Base-by-base conservation (phyloP, 805 yeast genomes). In the Hanseniaspora guilliermondii region DNA sequence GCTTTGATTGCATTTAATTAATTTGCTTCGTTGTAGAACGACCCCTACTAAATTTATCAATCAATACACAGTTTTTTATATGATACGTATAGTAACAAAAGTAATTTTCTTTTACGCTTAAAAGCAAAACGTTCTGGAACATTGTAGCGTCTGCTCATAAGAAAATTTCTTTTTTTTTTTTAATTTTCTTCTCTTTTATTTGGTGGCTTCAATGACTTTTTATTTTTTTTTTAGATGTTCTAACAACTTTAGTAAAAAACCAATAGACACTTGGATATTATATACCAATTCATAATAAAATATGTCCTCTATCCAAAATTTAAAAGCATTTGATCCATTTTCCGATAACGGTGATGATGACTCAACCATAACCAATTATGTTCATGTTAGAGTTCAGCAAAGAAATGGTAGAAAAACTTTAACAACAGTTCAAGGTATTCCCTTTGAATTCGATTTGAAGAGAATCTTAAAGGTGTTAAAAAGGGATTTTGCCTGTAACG, bases 321-420 rank as follows among this genome's bases (percentile, higher is more conserved):
- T 84, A 69, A 83, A 80, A 73, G 79, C 87, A 57, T 83, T 84
- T 75, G 96, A 91, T 76, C 98, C 98, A 60, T 91, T 91, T 83
- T 97, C 97, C 83, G 98, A 91, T 74, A 89, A 97, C 75, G 97
- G 97, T 78, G 97, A 91, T 80, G 94, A 93, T 76, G 96, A 91
- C 72, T 85, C 95, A 64, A 91, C 91, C 75, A 85, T 95, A 68
- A 82, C 94, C 57, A 88, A 87, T 77, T 87, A 89, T 76, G 87
- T 91, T 73, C 98, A 89, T 74, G 85, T 91, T 71, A 94, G 98
- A 79, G 91, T 94, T 70, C 98, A 91, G 75, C 98, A 91, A 77
- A 91, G 98, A 78, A 91, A 93, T 76, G 98, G 98, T 70, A 89
- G 97, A 76, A 91, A 91, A 75, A 91, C 97, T 60, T 80, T 91